Base-by-base conservation (phyloP, 352 stramenopile species). In the Pythium rishiriense region DNA sequence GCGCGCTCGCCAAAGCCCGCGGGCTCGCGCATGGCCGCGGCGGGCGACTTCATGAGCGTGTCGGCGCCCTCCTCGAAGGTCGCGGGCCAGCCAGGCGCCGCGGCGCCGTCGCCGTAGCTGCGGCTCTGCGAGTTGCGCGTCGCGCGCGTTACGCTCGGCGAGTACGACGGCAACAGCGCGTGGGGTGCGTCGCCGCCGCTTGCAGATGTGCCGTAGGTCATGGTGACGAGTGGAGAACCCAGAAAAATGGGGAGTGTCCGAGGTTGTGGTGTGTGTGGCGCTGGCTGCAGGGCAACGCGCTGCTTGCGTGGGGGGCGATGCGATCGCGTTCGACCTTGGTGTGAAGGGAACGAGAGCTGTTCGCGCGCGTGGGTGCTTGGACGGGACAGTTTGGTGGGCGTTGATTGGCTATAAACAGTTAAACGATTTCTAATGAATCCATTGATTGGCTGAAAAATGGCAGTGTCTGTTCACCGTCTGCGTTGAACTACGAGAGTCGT, bases 41-140 rank as follows among this genome's bases (percentile, higher is more conserved):
- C 72, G 0, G 83, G 83, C 25, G 83, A 91, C 56, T 78, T 74
- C 78, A 91, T 82, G 5, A 58, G 25, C 58, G 47, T 52, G 35
- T 67, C 55, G 48, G 89, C 72, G 41, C 85, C 85, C 25, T 87
- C 72, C 33, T 91, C 81, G 46, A 91, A 93, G 12, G 85, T 93
- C n/a, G 81, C 58, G 19, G 85, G 85, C 85, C 85, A 93, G 11
- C 74, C 69, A 1, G 72, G 52, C 39, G 76, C 69, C 15, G 73
- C 71, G 3, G 65, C 25, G 29, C 60, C 50, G 41, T 78, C 64
- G 21, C 65, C 58, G 49, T 56, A 66, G 33, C 60, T 66, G 53
- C 52, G 49, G 43, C 41, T 29, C 41, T 39, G 53, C n/a, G 54
- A 58, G 3, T 69, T 58, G 26, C 71, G 60, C 45, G 72, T 73